Evolutionary conservation across 345 rosid species (phyloP).

Genomic region (Eucalyptus curtisii): DNA sequence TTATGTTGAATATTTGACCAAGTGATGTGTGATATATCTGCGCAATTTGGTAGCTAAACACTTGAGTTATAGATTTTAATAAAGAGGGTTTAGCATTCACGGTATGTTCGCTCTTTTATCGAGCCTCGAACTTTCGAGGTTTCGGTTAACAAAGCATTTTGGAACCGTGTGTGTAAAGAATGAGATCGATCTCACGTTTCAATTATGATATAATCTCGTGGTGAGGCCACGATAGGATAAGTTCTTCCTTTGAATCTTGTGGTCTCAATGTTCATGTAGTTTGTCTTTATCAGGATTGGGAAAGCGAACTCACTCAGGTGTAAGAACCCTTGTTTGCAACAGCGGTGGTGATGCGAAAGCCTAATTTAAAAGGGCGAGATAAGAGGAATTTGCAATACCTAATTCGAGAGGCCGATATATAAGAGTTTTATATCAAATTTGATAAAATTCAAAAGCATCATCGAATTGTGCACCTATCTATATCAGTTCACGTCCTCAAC

Average conservation of each 20-base stretch:
- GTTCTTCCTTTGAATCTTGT: rapidly evolving
- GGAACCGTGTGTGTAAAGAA: rapidly evolving
- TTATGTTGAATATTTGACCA: no score
- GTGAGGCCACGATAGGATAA: rapidly evolving
- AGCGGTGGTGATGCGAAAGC: rapidly evolving
- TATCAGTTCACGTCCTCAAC: not conserved
- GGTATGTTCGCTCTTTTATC: not conserved
- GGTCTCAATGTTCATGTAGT: rapidly evolving
- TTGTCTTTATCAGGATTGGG: rapidly evolving
- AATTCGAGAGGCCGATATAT: not conserved
- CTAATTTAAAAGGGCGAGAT: rapidly evolving
- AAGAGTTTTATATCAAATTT: not conserved
- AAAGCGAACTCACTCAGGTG: rapidly evolving
- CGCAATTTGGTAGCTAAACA: not conserved
- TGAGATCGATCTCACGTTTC: rapidly evolving
- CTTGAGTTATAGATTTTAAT: not conserved
- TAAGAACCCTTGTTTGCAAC: not conserved
- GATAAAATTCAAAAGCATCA: not conserved
- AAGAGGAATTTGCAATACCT: not conserved
- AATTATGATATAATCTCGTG: rapidly evolving
- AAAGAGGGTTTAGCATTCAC: not conserved
- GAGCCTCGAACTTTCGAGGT: rapidly evolving
- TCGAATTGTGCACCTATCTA: not conserved
- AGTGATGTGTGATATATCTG: not conserved
- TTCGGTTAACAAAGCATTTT: rapidly evolving